Evolutionary conservation across 805 yeast genomes (phyloP), one percentile per base, ranked within the genome.

Genomic region (Myxozyma lipomycoides): DNA sequence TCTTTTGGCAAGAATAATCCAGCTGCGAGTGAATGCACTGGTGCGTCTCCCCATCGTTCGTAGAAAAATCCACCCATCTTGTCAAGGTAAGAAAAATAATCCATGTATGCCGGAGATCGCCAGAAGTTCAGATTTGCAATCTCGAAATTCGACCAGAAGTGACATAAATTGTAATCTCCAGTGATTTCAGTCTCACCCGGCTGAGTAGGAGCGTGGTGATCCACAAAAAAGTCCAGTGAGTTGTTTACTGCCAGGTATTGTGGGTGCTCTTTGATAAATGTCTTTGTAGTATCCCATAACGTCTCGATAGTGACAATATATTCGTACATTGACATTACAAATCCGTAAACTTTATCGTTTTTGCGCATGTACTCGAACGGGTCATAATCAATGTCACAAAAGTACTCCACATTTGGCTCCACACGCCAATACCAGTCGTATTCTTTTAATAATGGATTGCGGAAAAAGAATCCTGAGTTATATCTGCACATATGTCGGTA

Each of bases 401-500:
- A 85, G 66, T 86, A 85, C 63, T 86, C 82, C 44, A 90, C 89
- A 57, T 83, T 88, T 0, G 98, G 98, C 67, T 91, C 98, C 10
- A 91, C 96, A 57, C 98, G 77, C 81, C 95, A 90, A 70, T 91
- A 91, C 75, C 83, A 93, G 55, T 88, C 91, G 70, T 86, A 93
- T 30, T 83, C 74, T 40, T 72, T 67, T 60, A 90, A 69, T 40
- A 88, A 65, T 49, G 81, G 80, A 63, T 89, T 95, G 64, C 85
- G 78, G 72, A 80, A 91, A 70, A 93, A 93, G 66, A 76, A 86
- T 0, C 98, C 97, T 2, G 95, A 84, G 65, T 93, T 91, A 72
- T 84, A 91, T 35, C 96, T 77, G 68, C 98, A 93, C 98, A 93
- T 93, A 67, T 91, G 90, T 64, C 97, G 78, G 63, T 85, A 85